A percentile compares a stretch with the other conserved stretches of the same genome.
phyloP scores from a whole-genome alignment of 441 rosid species.

The Erysimum pusillum region DNA sequence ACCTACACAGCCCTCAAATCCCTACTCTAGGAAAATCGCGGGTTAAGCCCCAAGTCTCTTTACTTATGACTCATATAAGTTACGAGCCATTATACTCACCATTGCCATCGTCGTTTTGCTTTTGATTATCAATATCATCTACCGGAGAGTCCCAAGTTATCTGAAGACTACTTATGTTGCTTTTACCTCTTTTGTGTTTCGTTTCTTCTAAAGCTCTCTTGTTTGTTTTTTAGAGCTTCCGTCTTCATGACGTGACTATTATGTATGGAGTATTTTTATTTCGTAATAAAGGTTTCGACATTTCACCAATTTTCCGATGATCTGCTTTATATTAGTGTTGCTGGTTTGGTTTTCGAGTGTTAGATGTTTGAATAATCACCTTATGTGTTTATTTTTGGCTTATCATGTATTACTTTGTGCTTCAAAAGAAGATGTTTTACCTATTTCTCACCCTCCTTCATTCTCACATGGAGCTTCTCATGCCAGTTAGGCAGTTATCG shows the following conservation, averaged over 20 bases:
- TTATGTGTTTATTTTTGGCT: too few relatives aligned
- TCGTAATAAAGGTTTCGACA: background rate
- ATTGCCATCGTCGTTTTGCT: background rate
- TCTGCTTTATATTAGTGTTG: too few relatives aligned
- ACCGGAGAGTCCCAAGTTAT: slow-evolving; percentile 6
- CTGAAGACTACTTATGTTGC: background rate
- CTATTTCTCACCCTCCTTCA: slow-evolving; percentile 22
- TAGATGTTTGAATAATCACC: too few relatives aligned
- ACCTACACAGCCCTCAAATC: slow-evolving; percentile 62
- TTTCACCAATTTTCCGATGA: background rate
- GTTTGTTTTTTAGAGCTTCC: background rate
- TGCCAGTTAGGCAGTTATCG: slow-evolving; percentile 43
- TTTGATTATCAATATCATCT: background rate
- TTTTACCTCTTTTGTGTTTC: slow-evolving; percentile 4
- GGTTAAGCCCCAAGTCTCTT: slow-evolving; percentile 46
- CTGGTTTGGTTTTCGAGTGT: too few relatives aligned
- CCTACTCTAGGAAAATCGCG: slow-evolving; percentile 63
- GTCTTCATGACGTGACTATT: background rate
- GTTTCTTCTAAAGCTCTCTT: background rate
- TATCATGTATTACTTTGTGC: too few relatives aligned
- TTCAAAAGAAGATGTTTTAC: too few relatives aligned
- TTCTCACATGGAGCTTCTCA: slow-evolving; percentile 18
- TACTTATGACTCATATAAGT: slow-evolving; percentile 10
- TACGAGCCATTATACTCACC: background rate
- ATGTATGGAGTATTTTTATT: background rate